Evolutionary conservation across 768 basidiomycete genomes (phyloP).

Genomic region (Lentinula sp.): DNA sequence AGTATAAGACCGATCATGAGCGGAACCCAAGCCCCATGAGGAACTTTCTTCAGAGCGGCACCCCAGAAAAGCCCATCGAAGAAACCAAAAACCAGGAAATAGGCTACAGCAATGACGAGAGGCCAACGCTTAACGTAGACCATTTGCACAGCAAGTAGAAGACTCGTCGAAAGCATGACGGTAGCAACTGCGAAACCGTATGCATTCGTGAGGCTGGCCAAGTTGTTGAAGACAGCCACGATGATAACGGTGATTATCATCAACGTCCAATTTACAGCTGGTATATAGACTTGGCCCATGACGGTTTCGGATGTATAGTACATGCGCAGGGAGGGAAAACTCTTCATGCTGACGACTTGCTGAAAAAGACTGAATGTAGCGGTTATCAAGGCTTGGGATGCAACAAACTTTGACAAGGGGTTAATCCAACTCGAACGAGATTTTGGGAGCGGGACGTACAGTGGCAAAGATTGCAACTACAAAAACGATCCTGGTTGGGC

Average conservation of each 20-base stretch:
- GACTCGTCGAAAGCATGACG: constrained; percentile 58
- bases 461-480: constrained; percentile 61
- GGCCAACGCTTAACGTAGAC: constrained; percentile 47
- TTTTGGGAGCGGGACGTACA: constrained; percentile 23
- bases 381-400: constrained; percentile 65
- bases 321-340: constrained; percentile 53
- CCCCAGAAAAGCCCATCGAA: constrained; percentile 69
- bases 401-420: constrained; percentile 35
- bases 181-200: constrained; percentile 61
- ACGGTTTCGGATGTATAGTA: constrained; percentile 53
- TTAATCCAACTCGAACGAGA: background rate
- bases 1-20: constrained; percentile 49
- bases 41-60: constrained; percentile 54
- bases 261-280: constrained; percentile 53
- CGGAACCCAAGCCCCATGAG: constrained; percentile 64
- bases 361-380: constrained; percentile 59
- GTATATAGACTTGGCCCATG: constrained; percentile 64
- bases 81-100: constrained; percentile 54
- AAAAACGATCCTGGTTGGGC: constrained; percentile 47
- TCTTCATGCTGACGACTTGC: constrained; percentile 58
- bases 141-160: constrained; percentile 53
- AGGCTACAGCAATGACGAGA: constrained; percentile 33
- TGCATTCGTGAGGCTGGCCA: constrained; percentile 51
- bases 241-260: constrained; percentile 48
- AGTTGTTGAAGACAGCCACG: constrained; percentile 51